A percentile compares a stretch with the other conserved stretches of the same genome.
These are phyloP conservation scores for Allantophomopsis lycopodina DNA, from an alignment of 2,329 filamentous ascomycete genomes.

Conservation along the genomic window DNA sequence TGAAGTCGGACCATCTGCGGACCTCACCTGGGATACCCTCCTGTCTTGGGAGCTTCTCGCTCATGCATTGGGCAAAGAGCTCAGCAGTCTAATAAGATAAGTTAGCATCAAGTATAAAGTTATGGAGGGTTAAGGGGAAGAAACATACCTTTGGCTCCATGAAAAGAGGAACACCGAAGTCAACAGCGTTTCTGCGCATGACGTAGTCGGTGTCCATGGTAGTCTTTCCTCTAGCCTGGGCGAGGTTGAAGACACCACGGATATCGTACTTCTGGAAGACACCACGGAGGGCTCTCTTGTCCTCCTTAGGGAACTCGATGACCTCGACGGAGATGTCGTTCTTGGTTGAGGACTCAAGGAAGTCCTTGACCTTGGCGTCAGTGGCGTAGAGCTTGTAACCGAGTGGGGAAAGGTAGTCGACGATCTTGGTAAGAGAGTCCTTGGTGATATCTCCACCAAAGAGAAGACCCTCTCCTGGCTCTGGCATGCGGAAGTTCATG, in stretches of 20 bases:
- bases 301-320: slow-evolving; percentile 91
- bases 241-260: slow-evolving; percentile 89
- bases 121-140: background rate
- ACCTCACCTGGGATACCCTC: slow-evolving; percentile 89
- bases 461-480: slow-evolving; percentile 87
- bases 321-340: slow-evolving; percentile 63
- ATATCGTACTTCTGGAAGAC: slow-evolving; percentile 98
- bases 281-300: slow-evolving; percentile 88
- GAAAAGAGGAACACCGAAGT: slow-evolving; percentile 94
- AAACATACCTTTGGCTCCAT: slow-evolving; percentile 87
- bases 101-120: slow-evolving; percentile 17
- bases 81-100: slow-evolving; percentile 59
- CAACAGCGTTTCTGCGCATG: slow-evolving; percentile 94
- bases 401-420: slow-evolving; percentile 76
- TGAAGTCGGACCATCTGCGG: slow-evolving; percentile 88
- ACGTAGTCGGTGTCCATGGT: slow-evolving; percentile 91
- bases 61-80: slow-evolving; percentile 95
- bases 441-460: slow-evolving; percentile 74
- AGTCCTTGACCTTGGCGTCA: slow-evolving; percentile 65
- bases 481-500: slow-evolving; percentile 98
- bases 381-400: slow-evolving; percentile 93
- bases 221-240: slow-evolving; percentile 69
- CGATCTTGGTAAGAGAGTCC: slow-evolving; percentile 60
- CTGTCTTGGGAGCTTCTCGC: slow-evolving; percentile 77
- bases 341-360: slow-evolving; percentile 62